Conservation (phyloP, 2,329 filamentous ascomycete genomes). For the Aureobasidium namibiae region DNA sequence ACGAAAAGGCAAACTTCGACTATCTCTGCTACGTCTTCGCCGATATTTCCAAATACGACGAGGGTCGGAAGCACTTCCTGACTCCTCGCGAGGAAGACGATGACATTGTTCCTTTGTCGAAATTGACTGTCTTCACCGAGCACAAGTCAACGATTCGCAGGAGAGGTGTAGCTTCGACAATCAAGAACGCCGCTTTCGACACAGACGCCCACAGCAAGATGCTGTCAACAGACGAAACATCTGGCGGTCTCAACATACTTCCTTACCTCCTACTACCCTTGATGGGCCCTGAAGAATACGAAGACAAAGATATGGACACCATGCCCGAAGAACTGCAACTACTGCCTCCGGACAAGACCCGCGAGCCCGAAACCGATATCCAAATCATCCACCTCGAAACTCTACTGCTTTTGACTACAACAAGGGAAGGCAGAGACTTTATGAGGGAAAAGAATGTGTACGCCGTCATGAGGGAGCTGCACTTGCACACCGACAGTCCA, state of each 20-base stretch:
- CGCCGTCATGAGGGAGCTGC: slow-evolving; percentile 78
- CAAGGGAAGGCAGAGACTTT: slow-evolving; percentile 62
- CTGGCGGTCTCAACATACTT: slow-evolving; percentile 68
- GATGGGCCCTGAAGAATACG: slow-evolving; percentile 79
- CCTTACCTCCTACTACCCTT: slow-evolving; percentile 86
- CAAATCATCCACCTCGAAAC: slow-evolving; percentile 86
- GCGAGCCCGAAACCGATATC: slow-evolving; percentile 68
- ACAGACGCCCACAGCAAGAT: slow-evolving; percentile 56
- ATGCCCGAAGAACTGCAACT: slow-evolving; percentile 91
- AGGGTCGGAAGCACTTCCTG: slow-evolving; percentile 50
- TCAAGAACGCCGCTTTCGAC: slow-evolving; percentile 91
- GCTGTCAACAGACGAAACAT: slow-evolving; percentile 29
- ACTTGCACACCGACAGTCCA: slow-evolving; percentile 69
- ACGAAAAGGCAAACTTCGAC: slow-evolving; percentile 79
- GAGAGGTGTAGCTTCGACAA: slow-evolving; percentile 89
- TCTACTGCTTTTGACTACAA: slow-evolving; percentile 72
- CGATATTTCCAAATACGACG: slow-evolving; percentile 69
- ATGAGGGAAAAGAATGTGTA: slow-evolving; percentile 77
- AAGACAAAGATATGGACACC: slow-evolving; percentile 72
- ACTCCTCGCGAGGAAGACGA: slow-evolving; percentile 63
- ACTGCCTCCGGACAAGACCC: slow-evolving; percentile 78
- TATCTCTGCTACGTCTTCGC: slow-evolving; percentile 93
- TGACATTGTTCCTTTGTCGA: slow-evolving; percentile 75
- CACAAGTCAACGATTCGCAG: slow-evolving; percentile 74
- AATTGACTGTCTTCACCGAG: slow-evolving; percentile 90